Evolutionary conservation across 768 basidiomycete genomes (phyloP), one percentile per base, ranked within the genome.

Genomic region (Cyclocybe cylindracea): DNA sequence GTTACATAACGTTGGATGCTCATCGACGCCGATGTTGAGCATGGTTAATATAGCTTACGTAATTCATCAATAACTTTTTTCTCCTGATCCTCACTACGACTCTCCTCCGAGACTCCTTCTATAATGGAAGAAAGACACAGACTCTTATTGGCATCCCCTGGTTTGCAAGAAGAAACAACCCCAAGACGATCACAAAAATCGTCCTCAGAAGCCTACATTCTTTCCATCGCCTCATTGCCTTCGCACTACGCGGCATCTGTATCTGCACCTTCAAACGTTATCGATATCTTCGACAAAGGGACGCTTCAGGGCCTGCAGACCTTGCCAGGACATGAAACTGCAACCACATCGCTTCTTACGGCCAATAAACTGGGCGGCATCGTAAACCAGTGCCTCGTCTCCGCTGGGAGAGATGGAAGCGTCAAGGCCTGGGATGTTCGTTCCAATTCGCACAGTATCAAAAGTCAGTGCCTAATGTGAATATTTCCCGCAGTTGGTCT

Each of bases 351-450:
- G 34, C 68, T 90, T 42, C 72, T 76, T 46, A 66, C 78, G 0
- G 69, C 79, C 0, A 58, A 70, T 14, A 64, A 67, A 11, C 61
- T 85, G 2, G 74, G 74, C 1, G 76, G 75, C 1, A 61, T 70
- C 1, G 58, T 69, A 35, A 71, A 73, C 9, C 72, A 72, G 29
- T 73, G 70, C 35, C 71, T 91, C 5, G 61, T 89, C 13, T 85
- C 87, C 1, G 83, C 82, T 9, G 87, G 91, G 1, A 82, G 78
- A 57, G 89, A 91, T 56, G 89, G 89, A 1, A 73, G 76, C 46
- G 80, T 93, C 48, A 82, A 79, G 53, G 75, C 83, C 31, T 93
- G 91, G 91, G 91, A 93, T 64, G 79, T 82, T 48, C 80, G 90
- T 50, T 72, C 79, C 32, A 70, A 69, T 49, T 63, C 78, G 5